Conservation (phyloP, 2,329 filamentous ascomycete species). For the Cylindrodendrum hubeiense region DNA sequence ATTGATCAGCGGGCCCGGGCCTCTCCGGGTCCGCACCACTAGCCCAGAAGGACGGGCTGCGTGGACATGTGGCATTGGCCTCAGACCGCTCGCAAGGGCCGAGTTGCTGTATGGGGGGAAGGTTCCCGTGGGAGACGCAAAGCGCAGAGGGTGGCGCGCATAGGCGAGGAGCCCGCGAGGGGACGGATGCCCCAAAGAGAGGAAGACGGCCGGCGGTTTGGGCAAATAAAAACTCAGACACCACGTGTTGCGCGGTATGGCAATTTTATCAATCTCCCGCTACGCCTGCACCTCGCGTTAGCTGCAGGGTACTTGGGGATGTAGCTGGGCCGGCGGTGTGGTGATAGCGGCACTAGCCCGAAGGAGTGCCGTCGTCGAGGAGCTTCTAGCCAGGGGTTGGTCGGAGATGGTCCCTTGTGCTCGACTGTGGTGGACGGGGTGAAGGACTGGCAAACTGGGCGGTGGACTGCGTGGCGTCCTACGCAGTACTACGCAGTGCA, state of each 20-base stretch:
- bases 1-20: too few relatives aligned
- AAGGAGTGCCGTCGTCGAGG: neutral
- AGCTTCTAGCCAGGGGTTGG: neutral
- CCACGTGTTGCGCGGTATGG: neutral
- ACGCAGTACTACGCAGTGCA: too few relatives aligned
- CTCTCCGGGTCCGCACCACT: too few relatives aligned
- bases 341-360: neutral
- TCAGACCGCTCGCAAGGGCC: neutral
- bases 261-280: neutral
- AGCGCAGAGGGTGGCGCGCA: neutral
- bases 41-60: neutral
- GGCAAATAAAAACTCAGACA: neutral
- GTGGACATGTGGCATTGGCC: neutral
- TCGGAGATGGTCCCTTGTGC: too few relatives aligned
- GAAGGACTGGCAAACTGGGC: too few relatives aligned
- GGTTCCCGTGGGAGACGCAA: neutral
- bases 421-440: too few relatives aligned
- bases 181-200: neutral
- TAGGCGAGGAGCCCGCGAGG: neutral
- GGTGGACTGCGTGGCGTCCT: too few relatives aligned
- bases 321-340: neutral
- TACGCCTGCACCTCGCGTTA: too few relatives aligned
- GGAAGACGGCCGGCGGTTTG: neutral
- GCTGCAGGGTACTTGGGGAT: neutral
- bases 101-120: neutral